Conservation (phyloP, 2,329 filamentous ascomycete genomes). For the Dothideomycetidae sp. region DNA sequence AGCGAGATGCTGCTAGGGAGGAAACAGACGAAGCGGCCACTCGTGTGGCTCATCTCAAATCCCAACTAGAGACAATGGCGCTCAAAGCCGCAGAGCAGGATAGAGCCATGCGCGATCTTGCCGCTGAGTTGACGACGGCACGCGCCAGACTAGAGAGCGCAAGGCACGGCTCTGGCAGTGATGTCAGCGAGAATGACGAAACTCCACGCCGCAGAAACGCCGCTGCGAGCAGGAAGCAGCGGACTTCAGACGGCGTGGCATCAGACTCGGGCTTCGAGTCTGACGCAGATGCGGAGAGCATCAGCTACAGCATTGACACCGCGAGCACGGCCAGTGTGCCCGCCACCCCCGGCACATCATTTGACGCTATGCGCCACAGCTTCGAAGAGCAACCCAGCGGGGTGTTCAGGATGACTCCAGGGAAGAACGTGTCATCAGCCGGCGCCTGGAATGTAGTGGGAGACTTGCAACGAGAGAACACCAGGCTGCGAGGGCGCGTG, state of each 20-base stretch:
- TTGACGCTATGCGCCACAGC: conserved; percentile 19
- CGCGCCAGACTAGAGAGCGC: conserved; percentile 23
- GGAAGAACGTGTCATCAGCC: conserved; percentile 7
- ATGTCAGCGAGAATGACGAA: conserved; percentile 11
- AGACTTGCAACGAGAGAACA: conserved; percentile 41
- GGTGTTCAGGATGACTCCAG: conserved; percentile 7
- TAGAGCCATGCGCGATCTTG: conserved; percentile 39
- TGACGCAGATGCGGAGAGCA: conserved; percentile 33
- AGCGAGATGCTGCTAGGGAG: conserved; percentile 44
- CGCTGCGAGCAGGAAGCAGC: conserved; percentile 15
- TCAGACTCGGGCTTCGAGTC: conserved; percentile 47
- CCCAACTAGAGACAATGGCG: conserved; percentile 47
- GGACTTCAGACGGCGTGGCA: conserved; percentile 22
- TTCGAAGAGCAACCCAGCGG: conserved; percentile 19
- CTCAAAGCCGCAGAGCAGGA: conserved; percentile 42
- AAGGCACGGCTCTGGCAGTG: conserved; percentile 10
- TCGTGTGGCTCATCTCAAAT: conserved; percentile 42
- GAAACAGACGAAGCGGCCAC: conserved; percentile 47
- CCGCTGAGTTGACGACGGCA: conserved; percentile 34
- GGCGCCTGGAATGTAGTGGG: conserved; percentile 40
- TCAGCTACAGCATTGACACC: conserved; percentile 28
- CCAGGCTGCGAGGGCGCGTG: conserved; percentile 37
- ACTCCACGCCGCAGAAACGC: conserved; percentile 14
- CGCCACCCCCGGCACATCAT: conserved; percentile 21
- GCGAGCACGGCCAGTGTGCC: conserved; percentile 11